Evolutionary conservation across 148 eudicot species (phyloP), one percentile per base, ranked within the genome.

Genomic region (Salicornia ramosissima): DNA sequence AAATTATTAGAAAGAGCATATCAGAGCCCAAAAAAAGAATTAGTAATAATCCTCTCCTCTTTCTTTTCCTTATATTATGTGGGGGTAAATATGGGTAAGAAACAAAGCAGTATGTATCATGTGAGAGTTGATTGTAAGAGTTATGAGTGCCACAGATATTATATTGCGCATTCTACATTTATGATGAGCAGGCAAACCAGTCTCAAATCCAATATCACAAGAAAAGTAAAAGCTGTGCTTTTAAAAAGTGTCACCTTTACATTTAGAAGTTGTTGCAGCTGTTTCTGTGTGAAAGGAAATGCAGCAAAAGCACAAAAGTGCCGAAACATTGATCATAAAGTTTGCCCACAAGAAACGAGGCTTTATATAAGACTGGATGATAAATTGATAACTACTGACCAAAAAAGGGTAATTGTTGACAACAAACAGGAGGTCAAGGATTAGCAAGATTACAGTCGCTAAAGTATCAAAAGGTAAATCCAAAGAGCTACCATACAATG

Each of bases 251-350:
- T 61, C 33, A 34, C 46, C 29, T 61, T 18, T 4, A 61, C 29
- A 61, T 16, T 21, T 34, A 15, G n/a, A 61, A 36, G n/a, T 18
- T 21, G 24, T 11, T 57, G 6, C 65, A 36, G 25, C 15, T 18
- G 63, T 5, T 30, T 58, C 15, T 61, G 28, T 36, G 64, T 59
- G 5, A 28, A 66, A 47, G 26, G 56, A 66, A 66, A 16, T 10
- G 58, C 9, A 28, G 29, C n/a, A 30, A 50, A 67, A 67, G 57
- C 43, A 16, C 16, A 61, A 39, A 61, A 61, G 65, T 39, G 33
- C 10, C 8, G 21, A 8, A 61, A 19, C 15, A 61, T 36, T 61
- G 65, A 34, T 61, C 43, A 61, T 21, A 36, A 61, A 31, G 65
- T 36, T 1, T 36, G 29, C 11, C 8, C 28, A 19, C 26, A 36